These are phyloP conservation scores for Pythium rhizo-oryzae DNA, from an alignment of 352 stramenopile genomes.

Conservation along the genomic window DNA sequence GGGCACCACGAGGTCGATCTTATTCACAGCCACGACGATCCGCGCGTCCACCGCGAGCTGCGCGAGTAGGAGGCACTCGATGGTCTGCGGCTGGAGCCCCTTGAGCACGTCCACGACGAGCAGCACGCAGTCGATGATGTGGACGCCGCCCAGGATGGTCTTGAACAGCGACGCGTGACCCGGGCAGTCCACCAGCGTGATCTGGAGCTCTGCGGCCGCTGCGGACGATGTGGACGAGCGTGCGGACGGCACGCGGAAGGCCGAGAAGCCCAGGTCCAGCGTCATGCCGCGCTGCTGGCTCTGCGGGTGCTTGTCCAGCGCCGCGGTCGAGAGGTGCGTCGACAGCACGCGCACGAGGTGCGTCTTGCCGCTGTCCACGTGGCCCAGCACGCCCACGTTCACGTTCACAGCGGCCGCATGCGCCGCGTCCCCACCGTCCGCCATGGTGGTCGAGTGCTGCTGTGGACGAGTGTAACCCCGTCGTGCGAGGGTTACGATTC, in stretches of 20 bases:
- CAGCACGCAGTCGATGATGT: conserved; percentile 99
- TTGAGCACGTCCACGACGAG: conserved; percentile 97
- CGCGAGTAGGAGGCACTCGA: conserved; percentile 97
- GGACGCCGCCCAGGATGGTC: conserved; percentile 98
- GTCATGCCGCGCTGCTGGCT: conserved; percentile 97
- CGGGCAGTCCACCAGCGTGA: conserved; percentile 96
- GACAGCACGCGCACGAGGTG: conserved; percentile 95
- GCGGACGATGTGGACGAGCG: not conserved
- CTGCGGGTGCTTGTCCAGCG: conserved; percentile 98
- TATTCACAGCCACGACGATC: conserved; percentile 96
- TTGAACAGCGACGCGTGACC: conserved; percentile 98
- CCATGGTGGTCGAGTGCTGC: not conserved
- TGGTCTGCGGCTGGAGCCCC: conserved; percentile 98
- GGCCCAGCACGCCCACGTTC: conserved; percentile 98
- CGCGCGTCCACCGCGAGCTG: conserved; percentile 89
- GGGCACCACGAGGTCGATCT: conserved; percentile 94
- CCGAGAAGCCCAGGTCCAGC: conserved; percentile 98
- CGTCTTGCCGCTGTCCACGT: conserved; percentile 99
- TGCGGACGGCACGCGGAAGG: conserved; percentile 79
- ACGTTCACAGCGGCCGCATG: conserved; percentile 76
- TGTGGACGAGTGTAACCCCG: not conserved
- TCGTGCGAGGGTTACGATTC: not conserved
- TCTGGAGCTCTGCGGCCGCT: conserved; percentile 74
- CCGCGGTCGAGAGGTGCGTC: conserved; percentile 96
- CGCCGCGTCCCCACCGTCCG: not conserved